Conservation (phyloP, 176 grass and related monocot genomes). For the Secale cereale region DNA sequence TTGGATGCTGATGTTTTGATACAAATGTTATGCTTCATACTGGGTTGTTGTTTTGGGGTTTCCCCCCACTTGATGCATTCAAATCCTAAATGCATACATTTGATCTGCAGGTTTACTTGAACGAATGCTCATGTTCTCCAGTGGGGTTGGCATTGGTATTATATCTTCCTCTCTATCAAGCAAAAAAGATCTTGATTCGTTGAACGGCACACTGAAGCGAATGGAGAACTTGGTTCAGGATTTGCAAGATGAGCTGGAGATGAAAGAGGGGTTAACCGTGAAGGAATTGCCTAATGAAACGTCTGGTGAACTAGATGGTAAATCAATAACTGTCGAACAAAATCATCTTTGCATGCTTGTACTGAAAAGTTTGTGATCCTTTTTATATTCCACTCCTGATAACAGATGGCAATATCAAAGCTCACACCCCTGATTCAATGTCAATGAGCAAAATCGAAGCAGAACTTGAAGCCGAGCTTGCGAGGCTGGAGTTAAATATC, state of each 20-base stretch:
- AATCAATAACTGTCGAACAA: background rate
- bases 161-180: conserved; percentile 60
- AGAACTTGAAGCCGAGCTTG: conserved; percentile 89
- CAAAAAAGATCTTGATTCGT: conserved; percentile 65
- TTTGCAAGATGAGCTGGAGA: conserved; percentile 94
- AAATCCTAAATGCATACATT: conserved; percentile 25
- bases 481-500: conserved; percentile 77
- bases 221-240: conserved; percentile 90
- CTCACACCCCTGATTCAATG: conserved; percentile 19
- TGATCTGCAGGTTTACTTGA: conserved; percentile 56
- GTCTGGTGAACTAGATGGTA: conserved; percentile 30
- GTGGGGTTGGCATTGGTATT: conserved; percentile 69
- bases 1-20: conserved; percentile 12
- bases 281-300: conserved; percentile 63
- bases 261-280: conserved; percentile 85
- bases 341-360: background rate
- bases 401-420: conserved; percentile 33
- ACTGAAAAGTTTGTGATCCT: background rate
- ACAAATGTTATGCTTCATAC: conserved; percentile 11
- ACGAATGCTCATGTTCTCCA: conserved; percentile 48
- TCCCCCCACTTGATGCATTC: background rate
- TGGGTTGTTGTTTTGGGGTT: background rate
- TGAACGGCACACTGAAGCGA: conserved; percentile 60
- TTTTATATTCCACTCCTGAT: conserved; percentile 16
- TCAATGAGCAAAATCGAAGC: conserved; percentile 95